Percentiles rank a stretch among this genome's conserved stretches.
Evolutionary conservation across 73 alveolate genomes (phyloP).

Genomic region (Tetrahymena elliotti): DNA sequence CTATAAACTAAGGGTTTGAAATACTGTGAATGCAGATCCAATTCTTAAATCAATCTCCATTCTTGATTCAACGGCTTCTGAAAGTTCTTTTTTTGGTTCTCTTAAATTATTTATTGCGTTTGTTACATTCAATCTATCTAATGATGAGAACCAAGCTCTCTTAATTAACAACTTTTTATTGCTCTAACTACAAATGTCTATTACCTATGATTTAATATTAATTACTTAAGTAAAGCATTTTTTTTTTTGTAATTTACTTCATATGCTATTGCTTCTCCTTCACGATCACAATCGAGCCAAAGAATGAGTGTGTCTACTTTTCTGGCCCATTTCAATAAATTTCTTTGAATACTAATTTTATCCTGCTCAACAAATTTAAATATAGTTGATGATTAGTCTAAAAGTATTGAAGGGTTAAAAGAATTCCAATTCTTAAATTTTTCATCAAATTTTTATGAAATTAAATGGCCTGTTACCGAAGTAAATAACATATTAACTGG

Average conservation of each 20-base stretch:
- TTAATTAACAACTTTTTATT: conserved; percentile 33
- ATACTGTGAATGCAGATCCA: conserved; percentile 96
- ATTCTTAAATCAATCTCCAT: conserved; percentile 91
- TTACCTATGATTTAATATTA: neutral
- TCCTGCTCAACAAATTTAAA: conserved; percentile 10
- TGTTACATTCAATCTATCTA: neutral
- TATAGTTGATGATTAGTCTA: conserved; percentile 26
- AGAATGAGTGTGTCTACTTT: conserved; percentile 61
- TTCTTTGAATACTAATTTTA: conserved; percentile 9
- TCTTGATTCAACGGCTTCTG: conserved; percentile 96
- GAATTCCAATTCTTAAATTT: conserved; percentile 27
- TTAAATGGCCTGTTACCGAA: conserved; percentile 70
- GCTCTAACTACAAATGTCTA: conserved; percentile 43
- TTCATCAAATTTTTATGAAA: conserved; percentile 31
- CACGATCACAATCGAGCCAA: conserved; percentile 99
- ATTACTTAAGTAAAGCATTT: neutral
- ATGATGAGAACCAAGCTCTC: conserved; percentile 87
- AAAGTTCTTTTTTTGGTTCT: conserved; percentile 86
- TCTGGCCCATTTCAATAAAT: conserved; percentile 30
- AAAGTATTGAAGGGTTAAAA: conserved; percentile 24
- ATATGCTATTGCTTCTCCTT: conserved; percentile 98
- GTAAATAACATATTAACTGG: conserved; percentile 63
- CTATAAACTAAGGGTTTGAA: conserved; percentile 73
- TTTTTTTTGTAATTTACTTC: conserved; percentile 62
- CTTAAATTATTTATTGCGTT: conserved; percentile 44